Base-by-base conservation (phyloP, 371 early-diverging fungal genomes). In the Nematocida ausubeli region DNA sequence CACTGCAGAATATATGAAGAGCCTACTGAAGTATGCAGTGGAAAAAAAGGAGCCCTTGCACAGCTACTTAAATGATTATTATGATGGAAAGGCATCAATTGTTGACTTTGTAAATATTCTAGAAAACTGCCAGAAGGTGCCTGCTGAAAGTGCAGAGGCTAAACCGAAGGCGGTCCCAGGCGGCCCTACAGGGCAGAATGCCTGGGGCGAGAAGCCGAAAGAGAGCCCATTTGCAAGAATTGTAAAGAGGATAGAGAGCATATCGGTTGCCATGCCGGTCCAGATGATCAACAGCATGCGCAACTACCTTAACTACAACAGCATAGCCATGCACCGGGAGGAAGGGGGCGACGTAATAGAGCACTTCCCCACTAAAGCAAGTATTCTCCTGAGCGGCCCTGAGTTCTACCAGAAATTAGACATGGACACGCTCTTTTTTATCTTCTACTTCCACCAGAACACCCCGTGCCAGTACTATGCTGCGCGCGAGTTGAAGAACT, bases 381-480 rank as follows among this genome's bases (percentile, higher is more conserved):
- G 65, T 35, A 42, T 58, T 58, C 55, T 81, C 12, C 81, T 85
- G 70, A 68, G 75, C 37, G 71, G 70, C 68, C 85, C 82, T 19
- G 82, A 79, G 60, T 66, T 85, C 57, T 85, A 81, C 52, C 82
- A 94, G 71, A 92, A 91, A 82, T 90, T 96, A 78, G 94, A 95
- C 65, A 88, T 92, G 80, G 96, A 98, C 84, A 93, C 95, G 30
- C 88, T 98, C 51, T 98, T 98, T 85, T 96, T 92, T 85, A 93
- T 95, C 73, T 98, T 98, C 86, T 98, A 98, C 86, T 93, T 91
- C 85, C 93, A 91, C 83, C 92, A 91, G 83, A 93, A 93, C 75
- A 94, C 95, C 19, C 90, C 91, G 80, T 92, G 93, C 75, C 96
- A 98, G 91, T 92, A 92, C 82, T 87, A 95, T 64, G 96, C 96